phyloP scores from a whole-genome alignment of 257 asterid genomes.

The Coffea eugenioides region DNA sequence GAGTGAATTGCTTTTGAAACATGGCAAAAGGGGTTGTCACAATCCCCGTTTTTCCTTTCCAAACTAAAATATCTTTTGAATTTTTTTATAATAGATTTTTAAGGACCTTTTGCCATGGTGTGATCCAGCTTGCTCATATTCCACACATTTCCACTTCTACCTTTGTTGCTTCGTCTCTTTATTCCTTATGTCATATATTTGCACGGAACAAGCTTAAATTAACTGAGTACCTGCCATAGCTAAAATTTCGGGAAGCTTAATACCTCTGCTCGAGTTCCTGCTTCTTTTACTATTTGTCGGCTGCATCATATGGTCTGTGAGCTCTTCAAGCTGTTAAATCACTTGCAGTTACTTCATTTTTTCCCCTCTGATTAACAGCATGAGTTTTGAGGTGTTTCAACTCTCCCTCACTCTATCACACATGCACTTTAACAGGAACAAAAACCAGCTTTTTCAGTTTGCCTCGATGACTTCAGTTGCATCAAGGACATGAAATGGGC shows the following conservation, averaged over 20 bases:
- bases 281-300: neutral
- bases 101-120: too few relatives aligned
- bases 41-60: too few relatives aligned
- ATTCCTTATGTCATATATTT: neutral
- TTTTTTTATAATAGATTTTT: too few relatives aligned
- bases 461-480: constrained; percentile 53
- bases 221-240: neutral
- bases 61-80: too few relatives aligned
- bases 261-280: neutral
- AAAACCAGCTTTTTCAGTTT: constrained; percentile 68
- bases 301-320: neutral
- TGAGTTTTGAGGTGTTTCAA: neutral
- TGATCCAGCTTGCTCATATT: too few relatives aligned
- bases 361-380: neutral
- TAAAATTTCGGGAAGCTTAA: too few relatives aligned
- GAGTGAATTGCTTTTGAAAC: neutral
- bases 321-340: neutral
- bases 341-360: neutral
- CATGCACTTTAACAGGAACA: constrained; percentile 40
- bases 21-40: neutral
- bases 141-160: neutral
- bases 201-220: neutral
- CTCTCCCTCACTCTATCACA: neutral
- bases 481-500: constrained; percentile 75
- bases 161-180: neutral